Evolutionary conservation across 2,329 filamentous ascomycete species (phyloP).

Genomic region (Fonsecaea pugnacius): DNA sequence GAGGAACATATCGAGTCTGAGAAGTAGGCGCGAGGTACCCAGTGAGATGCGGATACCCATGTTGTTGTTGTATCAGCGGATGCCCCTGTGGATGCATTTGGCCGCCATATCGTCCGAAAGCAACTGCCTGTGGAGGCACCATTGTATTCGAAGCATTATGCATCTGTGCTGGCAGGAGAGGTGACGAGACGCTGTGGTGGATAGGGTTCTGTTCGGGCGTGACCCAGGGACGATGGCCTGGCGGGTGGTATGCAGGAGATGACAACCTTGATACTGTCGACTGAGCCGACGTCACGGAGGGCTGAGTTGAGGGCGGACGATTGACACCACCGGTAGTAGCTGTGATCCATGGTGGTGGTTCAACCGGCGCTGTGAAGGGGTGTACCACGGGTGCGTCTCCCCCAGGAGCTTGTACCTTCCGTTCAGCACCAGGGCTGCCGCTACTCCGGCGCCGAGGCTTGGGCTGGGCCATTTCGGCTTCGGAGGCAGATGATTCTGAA

Average conservation of each 20-base stretch:
- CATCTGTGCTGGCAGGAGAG: conserved; percentile 32
- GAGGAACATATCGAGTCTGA: conserved; percentile 25
- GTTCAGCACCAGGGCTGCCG: conserved; percentile 21
- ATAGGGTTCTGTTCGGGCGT: conserved; percentile 32
- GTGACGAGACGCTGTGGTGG: conserved; percentile 35
- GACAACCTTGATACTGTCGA: conserved; percentile 27
- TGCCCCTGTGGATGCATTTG: conserved; percentile 16
- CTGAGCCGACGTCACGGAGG: conserved; percentile 26
- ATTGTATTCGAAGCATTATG: conserved; percentile 29
- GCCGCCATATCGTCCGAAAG: conserved; percentile 21
- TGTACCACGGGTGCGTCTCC: conserved; percentile 17
- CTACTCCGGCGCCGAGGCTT: conserved; percentile 28
- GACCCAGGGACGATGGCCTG: conserved; percentile 32
- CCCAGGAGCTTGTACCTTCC: conserved; percentile 20
- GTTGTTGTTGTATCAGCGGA: background rate
- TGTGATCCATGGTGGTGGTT: conserved; percentile 17
- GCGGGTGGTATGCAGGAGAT: conserved; percentile 31
- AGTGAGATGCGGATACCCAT: background rate
- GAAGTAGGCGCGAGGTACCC: conserved; percentile 1
- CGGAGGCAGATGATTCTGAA: conserved; percentile 34
- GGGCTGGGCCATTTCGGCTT: conserved; percentile 29
- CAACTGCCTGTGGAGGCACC: conserved; percentile 20
- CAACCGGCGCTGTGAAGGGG: conserved; percentile 17
- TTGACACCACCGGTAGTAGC: conserved; percentile 1
- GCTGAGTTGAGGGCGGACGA: conserved; percentile 22